A percentile compares a stretch with the other conserved stretches of the same genome.
Conservation (phyloP, 169 alveolate species). For the Plasmodium coatneyi region DNA sequence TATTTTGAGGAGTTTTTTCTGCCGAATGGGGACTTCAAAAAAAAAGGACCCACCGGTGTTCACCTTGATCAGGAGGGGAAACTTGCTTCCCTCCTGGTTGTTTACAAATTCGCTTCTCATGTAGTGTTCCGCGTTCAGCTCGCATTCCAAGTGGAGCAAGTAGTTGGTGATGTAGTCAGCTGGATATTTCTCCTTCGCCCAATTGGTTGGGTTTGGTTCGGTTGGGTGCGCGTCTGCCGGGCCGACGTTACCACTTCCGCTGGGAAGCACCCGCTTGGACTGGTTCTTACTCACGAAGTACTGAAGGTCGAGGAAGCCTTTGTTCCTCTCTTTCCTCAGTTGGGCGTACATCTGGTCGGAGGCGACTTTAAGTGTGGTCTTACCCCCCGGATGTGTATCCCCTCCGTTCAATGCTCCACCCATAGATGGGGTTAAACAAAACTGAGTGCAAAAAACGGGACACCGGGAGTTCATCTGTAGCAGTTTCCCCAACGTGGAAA, state of each 20-base stretch:
- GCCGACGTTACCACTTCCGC: not conserved
- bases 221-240: not conserved
- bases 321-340: not conserved
- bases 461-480: constrained; percentile 18
- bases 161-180: constrained; percentile 12
- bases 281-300: constrained; percentile 14
- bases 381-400: not conserved
- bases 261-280: not conserved
- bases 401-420: not conserved
- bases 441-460: not conserved
- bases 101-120: not conserved
- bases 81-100: not conserved
- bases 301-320: constrained; percentile 32
- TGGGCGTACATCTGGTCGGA: not conserved
- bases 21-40: constrained; percentile 46
- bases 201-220: not conserved
- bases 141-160: constrained; percentile 9
- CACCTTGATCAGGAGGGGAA: constrained; percentile 10
- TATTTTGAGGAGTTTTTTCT: constrained; percentile 30
- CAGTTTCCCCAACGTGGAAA: constrained; percentile 11
- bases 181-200: not conserved
- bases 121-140: not conserved
- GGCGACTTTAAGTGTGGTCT: not conserved
- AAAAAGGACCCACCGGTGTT: constrained; percentile 38
- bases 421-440: not conserved